Percentiles rank a stretch among this genome's conserved stretches.
These are phyloP conservation scores for Phytopythium vexans DNA, from an alignment of 352 stramenopile species.

Conservation along the genomic window DNA sequence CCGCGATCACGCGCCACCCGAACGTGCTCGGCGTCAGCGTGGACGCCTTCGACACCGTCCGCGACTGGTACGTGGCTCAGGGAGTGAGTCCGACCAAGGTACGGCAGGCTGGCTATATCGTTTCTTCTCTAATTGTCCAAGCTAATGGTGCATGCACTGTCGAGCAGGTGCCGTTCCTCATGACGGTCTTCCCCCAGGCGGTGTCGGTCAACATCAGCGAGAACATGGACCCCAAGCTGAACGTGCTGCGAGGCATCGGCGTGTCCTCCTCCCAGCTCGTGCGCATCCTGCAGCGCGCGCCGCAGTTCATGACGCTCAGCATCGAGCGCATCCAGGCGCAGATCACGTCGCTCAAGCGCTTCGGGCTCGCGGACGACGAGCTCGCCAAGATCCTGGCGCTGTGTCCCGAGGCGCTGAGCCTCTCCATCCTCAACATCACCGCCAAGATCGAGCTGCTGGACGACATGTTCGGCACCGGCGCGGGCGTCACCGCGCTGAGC, in stretches of 20 bases:
- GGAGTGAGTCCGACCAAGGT: conserved; percentile 31
- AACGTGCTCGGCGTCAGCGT: conserved; percentile 34
- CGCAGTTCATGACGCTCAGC: conserved; percentile 35
- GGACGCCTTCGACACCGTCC: conserved; percentile 21
- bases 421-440: conserved; percentile 33
- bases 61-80: conserved; percentile 35
- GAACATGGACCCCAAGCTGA: conserved; percentile 46
- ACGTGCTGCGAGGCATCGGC: conserved; percentile 29
- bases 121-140: neutral
- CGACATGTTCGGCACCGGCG: conserved; percentile 31
- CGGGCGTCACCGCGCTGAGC: conserved; percentile 15
- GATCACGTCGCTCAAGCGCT: conserved; percentile 19
- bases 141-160: neutral
- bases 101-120: conserved; percentile 1
- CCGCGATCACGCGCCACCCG: conserved; percentile 27
- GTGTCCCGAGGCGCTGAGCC: conserved; percentile 36
- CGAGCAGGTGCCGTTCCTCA: conserved; percentile 48
- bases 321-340: conserved; percentile 33
- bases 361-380: conserved; percentile 25
- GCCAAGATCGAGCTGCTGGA: conserved; percentile 39
- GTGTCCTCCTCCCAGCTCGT: conserved; percentile 31
- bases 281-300: conserved; percentile 33
- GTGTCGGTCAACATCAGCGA: conserved; percentile 22
- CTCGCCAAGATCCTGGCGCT: conserved; percentile 29
- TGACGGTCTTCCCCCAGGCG: conserved; percentile 43